Conservation (phyloP, 2,329 filamentous ascomycete genomes). For the Cordyceps farinosa region DNA sequence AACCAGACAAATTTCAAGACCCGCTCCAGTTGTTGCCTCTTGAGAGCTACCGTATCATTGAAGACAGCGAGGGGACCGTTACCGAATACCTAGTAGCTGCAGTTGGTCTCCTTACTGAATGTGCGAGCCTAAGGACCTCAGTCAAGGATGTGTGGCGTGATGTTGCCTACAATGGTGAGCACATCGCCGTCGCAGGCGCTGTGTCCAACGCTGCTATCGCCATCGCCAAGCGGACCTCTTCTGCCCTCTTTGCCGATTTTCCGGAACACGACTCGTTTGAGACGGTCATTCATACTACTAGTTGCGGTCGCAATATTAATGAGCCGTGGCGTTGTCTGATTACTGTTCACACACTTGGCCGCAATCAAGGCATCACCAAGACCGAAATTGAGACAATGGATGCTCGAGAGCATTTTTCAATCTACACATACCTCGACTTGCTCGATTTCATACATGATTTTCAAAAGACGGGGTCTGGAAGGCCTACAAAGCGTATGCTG, state of each 20-base stretch:
- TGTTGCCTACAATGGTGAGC: slow-evolving; percentile 42
- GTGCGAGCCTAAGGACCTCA: slow-evolving; percentile 35
- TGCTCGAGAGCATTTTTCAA: slow-evolving; percentile 41
- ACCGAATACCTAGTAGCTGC: slow-evolving; percentile 44
- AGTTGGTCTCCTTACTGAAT: slow-evolving; percentile 36
- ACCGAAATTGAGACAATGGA: not conserved
- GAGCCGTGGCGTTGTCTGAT: not conserved
- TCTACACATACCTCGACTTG: slow-evolving; percentile 41
- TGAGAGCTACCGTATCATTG: slow-evolving; percentile 43
- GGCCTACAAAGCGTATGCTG: slow-evolving; percentile 43
- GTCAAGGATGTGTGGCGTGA: slow-evolving; percentile 41
- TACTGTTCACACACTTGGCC: not conserved
- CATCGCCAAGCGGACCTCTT: slow-evolving; percentile 37
- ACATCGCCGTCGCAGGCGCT: slow-evolving; percentile 41
- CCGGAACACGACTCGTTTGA: slow-evolving; percentile 43
- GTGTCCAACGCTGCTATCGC: slow-evolving; percentile 40
- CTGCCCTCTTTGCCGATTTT: slow-evolving; percentile 43
- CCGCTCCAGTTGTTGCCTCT: slow-evolving; percentile 33
- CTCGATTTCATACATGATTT: slow-evolving; percentile 45
- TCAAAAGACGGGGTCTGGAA: slow-evolving; percentile 41
- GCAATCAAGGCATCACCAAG: slow-evolving; percentile 4
- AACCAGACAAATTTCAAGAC: not conserved
- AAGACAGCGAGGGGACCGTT: slow-evolving; percentile 32
- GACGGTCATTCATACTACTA: slow-evolving; percentile 39
- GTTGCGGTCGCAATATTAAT: slow-evolving; percentile 32